Conservation (phyloP, 495 filamentous ascomycete genomes). For the Alectoria sarmentosa region DNA sequence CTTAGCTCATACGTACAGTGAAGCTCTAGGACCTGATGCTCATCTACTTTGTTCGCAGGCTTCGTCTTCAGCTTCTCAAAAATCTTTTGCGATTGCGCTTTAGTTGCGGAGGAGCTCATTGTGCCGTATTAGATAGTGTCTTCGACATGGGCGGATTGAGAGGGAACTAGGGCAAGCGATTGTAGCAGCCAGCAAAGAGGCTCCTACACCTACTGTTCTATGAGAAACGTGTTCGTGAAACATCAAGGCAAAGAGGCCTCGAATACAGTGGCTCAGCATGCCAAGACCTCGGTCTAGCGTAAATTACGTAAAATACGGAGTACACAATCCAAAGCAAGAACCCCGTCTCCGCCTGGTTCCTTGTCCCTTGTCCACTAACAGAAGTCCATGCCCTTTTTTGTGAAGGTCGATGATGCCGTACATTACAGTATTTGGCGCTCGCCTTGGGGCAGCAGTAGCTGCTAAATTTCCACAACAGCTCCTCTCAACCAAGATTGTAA, state of each 20-base stretch:
- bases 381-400: background rate
- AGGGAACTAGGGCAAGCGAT: background rate
- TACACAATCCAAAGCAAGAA: background rate
- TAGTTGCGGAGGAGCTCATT: conserved; percentile 79
- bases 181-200: background rate
- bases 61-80: conserved; percentile 96
- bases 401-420: background rate
- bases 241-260: background rate
- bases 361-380: background rate
- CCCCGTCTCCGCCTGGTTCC: background rate
- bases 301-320: no score
- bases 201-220: background rate
- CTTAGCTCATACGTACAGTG: conserved; percentile 25
- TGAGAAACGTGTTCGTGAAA: background rate
- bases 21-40: conserved; percentile 9
- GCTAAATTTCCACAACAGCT: background rate
- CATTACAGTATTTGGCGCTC: background rate
- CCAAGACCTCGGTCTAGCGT: background rate
- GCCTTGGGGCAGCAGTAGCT: background rate
- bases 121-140: conserved; percentile 29
- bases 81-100: conserved; percentile 91
- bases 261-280: background rate
- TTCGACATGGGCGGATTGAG: background rate
- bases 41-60: conserved; percentile 80
- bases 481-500: background rate